phyloP scores from a whole-genome alignment of 495 filamentous ascomycete genomes.

The Pyrenula massariospora region DNA sequence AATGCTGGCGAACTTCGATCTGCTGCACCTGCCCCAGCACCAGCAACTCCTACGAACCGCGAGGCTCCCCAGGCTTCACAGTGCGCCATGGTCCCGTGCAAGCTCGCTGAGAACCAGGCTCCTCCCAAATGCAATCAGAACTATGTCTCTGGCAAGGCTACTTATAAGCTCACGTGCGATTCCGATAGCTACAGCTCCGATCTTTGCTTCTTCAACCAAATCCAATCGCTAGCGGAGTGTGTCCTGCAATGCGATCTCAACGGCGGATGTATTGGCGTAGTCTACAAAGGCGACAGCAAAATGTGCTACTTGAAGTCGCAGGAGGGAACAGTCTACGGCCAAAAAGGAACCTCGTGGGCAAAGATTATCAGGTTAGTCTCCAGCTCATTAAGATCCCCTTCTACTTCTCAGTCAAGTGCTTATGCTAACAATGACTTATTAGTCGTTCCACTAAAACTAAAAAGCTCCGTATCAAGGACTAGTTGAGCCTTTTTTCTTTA shows the following conservation, averaged over 20 bases:
- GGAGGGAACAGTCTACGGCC: neutral
- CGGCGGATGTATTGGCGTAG: neutral
- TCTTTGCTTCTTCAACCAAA: neutral
- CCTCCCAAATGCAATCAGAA: neutral
- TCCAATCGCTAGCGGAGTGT: neutral
- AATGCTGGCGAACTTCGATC: neutral
- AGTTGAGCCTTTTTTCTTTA: no score
- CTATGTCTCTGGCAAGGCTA: neutral
- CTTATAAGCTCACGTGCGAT: neutral
- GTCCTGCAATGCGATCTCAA: neutral
- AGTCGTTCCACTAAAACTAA: no score
- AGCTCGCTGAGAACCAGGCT: neutral
- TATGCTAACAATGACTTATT: no score
- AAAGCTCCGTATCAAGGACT: no score
- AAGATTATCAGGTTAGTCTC: neutral
- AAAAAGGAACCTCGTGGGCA: neutral
- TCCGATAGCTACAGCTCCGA: neutral
- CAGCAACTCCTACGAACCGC: neutral
- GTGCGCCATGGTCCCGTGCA: neutral
- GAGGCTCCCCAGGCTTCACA: neutral
- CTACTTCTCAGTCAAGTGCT: no score
- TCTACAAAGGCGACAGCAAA: neutral
- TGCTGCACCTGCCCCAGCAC: neutral
- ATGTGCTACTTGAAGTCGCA: neutral
- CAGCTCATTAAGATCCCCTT: no score